A percentile compares a stretch with the other conserved stretches of the same genome.
Evolutionary conservation across 176 grass and related monocot genomes (phyloP).

Genomic region (Rhynchospora breviuscula): DNA sequence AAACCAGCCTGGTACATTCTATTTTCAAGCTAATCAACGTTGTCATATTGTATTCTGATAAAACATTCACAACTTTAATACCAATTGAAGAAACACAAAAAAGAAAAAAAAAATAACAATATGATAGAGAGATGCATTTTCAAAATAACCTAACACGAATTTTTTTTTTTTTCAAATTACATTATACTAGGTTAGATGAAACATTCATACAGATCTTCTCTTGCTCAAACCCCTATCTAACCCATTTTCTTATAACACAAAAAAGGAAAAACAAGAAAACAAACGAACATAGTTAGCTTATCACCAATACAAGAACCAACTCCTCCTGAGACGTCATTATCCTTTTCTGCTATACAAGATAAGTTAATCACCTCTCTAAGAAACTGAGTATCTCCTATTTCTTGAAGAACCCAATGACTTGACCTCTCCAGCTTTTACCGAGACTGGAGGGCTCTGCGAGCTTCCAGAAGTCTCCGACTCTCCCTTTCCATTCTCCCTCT

Average conservation of each 20-base stretch:
- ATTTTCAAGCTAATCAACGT: neutral
- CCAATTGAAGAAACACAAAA: neutral
- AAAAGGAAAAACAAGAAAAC: slow-evolving; percentile 4
- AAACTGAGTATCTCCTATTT: slow-evolving; percentile 75
- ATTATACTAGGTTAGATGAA: slow-evolving; percentile 24
- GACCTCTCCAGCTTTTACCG: slow-evolving; percentile 48
- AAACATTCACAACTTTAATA: neutral
- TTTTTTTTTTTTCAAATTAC: neutral
- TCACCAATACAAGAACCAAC: slow-evolving; percentile 5
- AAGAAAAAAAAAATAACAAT: neutral
- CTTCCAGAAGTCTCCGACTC: slow-evolving; percentile 78
- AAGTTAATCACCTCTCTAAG: slow-evolving; percentile 32
- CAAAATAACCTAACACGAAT: slow-evolving; percentile 25
- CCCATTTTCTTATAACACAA: slow-evolving; percentile 19
- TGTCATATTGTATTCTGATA: neutral
- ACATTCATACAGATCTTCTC: slow-evolving; percentile 6
- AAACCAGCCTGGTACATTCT: neutral
- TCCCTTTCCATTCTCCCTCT: slow-evolving; percentile 53
- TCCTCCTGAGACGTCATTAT: neutral
- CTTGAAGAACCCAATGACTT: slow-evolving; percentile 61
- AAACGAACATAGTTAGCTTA: slow-evolving; percentile 25
- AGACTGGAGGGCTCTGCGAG: slow-evolving; percentile 68
- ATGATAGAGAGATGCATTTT: slow-evolving; percentile 11
- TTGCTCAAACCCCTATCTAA: slow-evolving; percentile 21
- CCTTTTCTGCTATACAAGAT: slow-evolving; percentile 51